Percentiles rank a stretch among this genome's conserved stretches.
phyloP scores from a whole-genome alignment of 2,329 filamentous ascomycete genomes.

The Penicillium sclerotigenum region DNA sequence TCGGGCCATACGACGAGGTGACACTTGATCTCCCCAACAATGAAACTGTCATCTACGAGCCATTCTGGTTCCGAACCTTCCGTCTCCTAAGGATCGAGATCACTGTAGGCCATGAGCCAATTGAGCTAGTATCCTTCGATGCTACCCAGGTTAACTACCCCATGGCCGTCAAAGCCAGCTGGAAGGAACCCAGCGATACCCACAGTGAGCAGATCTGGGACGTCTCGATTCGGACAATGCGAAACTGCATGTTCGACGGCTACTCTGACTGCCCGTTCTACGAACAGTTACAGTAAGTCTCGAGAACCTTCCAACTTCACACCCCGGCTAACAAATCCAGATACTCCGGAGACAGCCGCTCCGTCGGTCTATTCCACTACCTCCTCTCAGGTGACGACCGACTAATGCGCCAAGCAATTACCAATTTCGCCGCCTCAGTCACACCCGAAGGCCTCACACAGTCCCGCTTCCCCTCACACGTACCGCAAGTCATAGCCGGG shows the following conservation, averaged over 20 bases:
- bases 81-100: constrained; percentile 35
- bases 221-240: constrained; percentile 31
- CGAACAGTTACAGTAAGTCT: constrained; percentile 35
- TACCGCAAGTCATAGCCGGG: constrained; percentile 28
- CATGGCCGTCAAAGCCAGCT: constrained; percentile 30
- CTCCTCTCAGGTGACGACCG: constrained; percentile 34
- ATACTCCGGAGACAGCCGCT: constrained; percentile 27
- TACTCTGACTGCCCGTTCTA: constrained; percentile 39
- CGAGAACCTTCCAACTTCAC: neutral
- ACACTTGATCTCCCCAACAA: constrained; percentile 22
- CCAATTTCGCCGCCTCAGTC: constrained; percentile 30
- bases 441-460: constrained; percentile 30
- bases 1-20: constrained; percentile 40
- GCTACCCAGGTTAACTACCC: constrained; percentile 41
- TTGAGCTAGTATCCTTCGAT: constrained; percentile 26
- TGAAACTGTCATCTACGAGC: constrained; percentile 29
- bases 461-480: constrained; percentile 31
- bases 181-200: constrained; percentile 13
- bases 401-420: constrained; percentile 33
- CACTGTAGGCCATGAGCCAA: constrained; percentile 17
- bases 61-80: constrained; percentile 45
- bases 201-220: constrained; percentile 29
- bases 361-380: constrained; percentile 32
- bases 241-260: constrained; percentile 38
- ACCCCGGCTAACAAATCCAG: constrained; percentile 1